Conservation (phyloP, 768 basidiomycete genomes). For the Tubosaeta sp. region DNA sequence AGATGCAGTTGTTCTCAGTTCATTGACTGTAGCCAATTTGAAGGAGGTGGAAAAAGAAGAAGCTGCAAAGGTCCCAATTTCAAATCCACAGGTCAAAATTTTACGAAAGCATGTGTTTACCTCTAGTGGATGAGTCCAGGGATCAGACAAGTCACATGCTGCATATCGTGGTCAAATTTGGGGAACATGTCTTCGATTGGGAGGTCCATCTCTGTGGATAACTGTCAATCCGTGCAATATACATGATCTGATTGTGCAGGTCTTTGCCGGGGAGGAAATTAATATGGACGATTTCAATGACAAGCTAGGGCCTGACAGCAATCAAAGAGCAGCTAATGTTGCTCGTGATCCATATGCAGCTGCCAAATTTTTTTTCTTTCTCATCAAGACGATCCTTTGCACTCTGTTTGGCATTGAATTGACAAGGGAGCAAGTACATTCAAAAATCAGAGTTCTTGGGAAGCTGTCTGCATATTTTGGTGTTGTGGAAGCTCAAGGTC, state of each 20-base stretch:
- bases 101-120: constrained; percentile 27
- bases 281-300: background rate
- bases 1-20: constrained; percentile 17
- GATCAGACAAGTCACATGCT: constrained; percentile 31
- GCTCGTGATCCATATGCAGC: constrained; percentile 2
- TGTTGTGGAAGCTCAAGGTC: background rate
- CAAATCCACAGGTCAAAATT: constrained; percentile 23
- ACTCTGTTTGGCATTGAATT: background rate
- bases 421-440: background rate
- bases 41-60: constrained; percentile 35
- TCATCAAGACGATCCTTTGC: background rate
- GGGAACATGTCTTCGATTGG: background rate
- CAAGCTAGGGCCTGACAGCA: background rate
- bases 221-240: background rate
- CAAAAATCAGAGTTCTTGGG: background rate
- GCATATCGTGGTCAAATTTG: background rate
- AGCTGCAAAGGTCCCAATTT: constrained; percentile 8
- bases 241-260: background rate
- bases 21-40: constrained; percentile 29
- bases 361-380: constrained; percentile 1
- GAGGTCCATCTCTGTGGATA: background rate
- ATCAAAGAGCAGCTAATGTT: background rate
- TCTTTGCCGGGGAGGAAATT: background rate
- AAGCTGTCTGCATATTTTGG: background rate
- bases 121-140: constrained; percentile 20